Evolutionary conservation across 2,329 filamentous ascomycete genomes (phyloP).

Genomic region (Colletotrichum godetiae): DNA sequence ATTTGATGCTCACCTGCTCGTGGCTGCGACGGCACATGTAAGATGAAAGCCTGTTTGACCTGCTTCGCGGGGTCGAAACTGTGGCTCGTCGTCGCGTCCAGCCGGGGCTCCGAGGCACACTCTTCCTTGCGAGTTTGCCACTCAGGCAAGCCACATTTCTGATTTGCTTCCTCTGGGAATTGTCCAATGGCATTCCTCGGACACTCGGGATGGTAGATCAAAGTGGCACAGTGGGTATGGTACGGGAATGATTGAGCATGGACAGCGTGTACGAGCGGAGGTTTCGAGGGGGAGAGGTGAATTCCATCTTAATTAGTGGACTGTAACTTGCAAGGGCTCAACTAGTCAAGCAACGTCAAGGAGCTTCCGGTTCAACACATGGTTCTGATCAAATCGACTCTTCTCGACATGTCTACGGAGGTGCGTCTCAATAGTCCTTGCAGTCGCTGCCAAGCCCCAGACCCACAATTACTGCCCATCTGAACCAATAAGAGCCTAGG

Average conservation of each 20-base stretch:
- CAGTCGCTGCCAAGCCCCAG: too few relatives aligned
- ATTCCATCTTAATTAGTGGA: not conserved
- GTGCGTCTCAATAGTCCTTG: too few relatives aligned
- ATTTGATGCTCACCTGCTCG: not conserved
- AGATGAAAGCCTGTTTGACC: slow-evolving; percentile 2
- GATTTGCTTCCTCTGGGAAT: not conserved
- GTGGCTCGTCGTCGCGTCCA: not conserved
- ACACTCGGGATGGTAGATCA: not conserved
- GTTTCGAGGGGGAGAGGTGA: not conserved
- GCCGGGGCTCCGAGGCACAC: not conserved
- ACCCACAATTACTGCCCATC: too few relatives aligned
- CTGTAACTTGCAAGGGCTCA: not conserved
- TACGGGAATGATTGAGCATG: slow-evolving; percentile 6
- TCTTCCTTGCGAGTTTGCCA: not conserved
- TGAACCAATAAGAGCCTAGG: too few relatives aligned
- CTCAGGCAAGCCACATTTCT: not conserved
- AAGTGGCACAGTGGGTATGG: not conserved
- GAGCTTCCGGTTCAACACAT: slow-evolving; percentile 6
- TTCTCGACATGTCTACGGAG: not conserved
- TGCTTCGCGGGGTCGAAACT: not conserved
- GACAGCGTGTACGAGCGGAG: not conserved
- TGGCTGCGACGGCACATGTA: slow-evolving; percentile 6
- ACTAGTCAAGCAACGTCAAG: not conserved
- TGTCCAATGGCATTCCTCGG: not conserved
- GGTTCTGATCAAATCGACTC: not conserved